Evolutionary conservation across 352 stramenopile species (phyloP).

Genomic region (Phytopythium mirpurense): DNA sequence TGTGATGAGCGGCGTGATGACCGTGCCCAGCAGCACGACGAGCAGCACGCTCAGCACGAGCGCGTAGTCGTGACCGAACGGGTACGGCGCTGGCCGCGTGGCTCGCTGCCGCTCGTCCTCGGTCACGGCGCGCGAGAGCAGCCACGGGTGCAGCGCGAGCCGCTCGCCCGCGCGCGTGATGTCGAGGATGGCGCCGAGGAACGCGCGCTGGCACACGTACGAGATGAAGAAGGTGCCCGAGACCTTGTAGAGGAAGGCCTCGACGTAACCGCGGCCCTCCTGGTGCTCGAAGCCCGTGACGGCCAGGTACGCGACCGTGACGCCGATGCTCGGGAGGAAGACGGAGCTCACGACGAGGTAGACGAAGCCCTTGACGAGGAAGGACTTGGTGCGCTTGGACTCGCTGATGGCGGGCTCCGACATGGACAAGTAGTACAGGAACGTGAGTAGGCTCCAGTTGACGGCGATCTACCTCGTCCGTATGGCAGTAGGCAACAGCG

Average conservation of each 20-base stretch:
- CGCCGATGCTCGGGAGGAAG: constrained; percentile 70
- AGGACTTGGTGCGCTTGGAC: constrained; percentile 55
- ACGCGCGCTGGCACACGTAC: constrained; percentile 77
- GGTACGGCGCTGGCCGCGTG: constrained; percentile 47
- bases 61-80: constrained; percentile 76
- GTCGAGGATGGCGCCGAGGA: constrained; percentile 69
- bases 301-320: constrained; percentile 73
- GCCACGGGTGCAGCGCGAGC: constrained; percentile 64
- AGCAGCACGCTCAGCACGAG: constrained; percentile 76
- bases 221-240: constrained; percentile 86
- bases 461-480: constrained; percentile 45
- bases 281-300: constrained; percentile 49
- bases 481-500: background rate
- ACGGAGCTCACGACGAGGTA: constrained; percentile 79
- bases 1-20: constrained; percentile 75
- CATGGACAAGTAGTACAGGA: constrained; percentile 66
- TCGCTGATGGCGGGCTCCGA: constrained; percentile 63
- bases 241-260: constrained; percentile 80
- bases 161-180: constrained; percentile 62
- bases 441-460: constrained; percentile 70
- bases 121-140: constrained; percentile 57
- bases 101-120: constrained; percentile 42
- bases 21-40: constrained; percentile 64
- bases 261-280: constrained; percentile 52
- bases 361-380: constrained; percentile 70